Conservation (phyloP, 2,329 filamentous ascomycete species). For the Aspergillus sp. region DNA sequence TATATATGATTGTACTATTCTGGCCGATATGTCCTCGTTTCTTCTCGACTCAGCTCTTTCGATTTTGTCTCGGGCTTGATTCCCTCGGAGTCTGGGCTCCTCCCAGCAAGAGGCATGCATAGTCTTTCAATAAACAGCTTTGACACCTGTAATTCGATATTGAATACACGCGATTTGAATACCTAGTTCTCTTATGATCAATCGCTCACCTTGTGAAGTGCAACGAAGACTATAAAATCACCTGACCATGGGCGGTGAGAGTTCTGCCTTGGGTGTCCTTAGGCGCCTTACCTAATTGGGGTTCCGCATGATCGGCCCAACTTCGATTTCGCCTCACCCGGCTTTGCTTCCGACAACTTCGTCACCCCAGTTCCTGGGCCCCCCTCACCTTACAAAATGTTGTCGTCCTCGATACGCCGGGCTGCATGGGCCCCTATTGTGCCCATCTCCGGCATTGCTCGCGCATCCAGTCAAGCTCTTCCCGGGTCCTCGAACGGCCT, state of each 20-base stretch:
- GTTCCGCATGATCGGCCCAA: constrained; percentile 34
- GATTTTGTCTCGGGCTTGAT: constrained; percentile 1
- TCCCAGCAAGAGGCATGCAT: no score
- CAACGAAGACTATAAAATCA: constrained; percentile 1
- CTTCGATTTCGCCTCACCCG: constrained; percentile 34
- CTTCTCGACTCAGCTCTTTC: constrained; percentile 2
- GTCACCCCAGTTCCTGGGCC: constrained; percentile 24
- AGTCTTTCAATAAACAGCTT: no score
- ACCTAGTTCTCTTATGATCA: neutral
- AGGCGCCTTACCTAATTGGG: constrained; percentile 25
- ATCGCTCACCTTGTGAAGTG: neutral
- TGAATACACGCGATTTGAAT: neutral
- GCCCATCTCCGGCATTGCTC: constrained; percentile 31
- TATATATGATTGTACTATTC: constrained; percentile 10
- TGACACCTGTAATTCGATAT: no score
- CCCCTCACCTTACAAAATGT: constrained; percentile 32
- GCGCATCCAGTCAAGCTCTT: constrained; percentile 29
- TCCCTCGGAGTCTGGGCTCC: no score
- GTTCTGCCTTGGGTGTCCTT: constrained; percentile 21
- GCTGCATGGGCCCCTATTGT: constrained; percentile 39
- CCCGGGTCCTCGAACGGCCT: constrained; percentile 29
- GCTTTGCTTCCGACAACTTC: constrained; percentile 26
- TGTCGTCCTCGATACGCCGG: constrained; percentile 46
- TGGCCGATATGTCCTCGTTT: neutral
- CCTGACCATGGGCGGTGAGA: constrained; percentile 2